Evolutionary conservation across 2,329 filamentous ascomycete genomes (phyloP).

Genomic region (Botrytis sinoallii): DNA sequence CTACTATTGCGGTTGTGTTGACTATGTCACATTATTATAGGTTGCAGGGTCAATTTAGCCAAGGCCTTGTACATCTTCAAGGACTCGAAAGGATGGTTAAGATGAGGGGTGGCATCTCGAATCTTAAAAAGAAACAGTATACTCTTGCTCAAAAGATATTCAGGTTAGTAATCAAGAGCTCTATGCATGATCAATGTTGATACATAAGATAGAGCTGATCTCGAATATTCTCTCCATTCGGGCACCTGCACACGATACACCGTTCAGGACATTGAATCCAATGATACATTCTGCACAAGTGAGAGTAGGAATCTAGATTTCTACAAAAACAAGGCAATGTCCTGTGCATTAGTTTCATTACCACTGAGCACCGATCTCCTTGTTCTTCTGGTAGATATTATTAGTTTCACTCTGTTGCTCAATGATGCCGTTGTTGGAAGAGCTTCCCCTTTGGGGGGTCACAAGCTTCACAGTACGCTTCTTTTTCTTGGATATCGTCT

Average conservation of each 20-base stretch:
- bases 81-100: slow-evolving; percentile 36
- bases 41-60: slow-evolving; percentile 26
- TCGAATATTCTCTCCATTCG: neutral
- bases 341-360: neutral
- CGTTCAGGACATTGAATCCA: neutral
- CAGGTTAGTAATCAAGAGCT: neutral
- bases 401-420: slow-evolving; percentile 8
- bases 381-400: neutral
- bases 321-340: too few relatives aligned
- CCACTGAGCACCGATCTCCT: neutral
- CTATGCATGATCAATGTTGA: neutral
- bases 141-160: neutral
- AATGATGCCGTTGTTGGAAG: slow-evolving; percentile 21
- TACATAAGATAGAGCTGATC: neutral
- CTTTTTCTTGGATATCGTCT: slow-evolving; percentile 34
- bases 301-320: neutral
- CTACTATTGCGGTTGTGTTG: slow-evolving; percentile 36
- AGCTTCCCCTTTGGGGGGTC: slow-evolving; percentile 26
- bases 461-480: slow-evolving; percentile 33
- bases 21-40: slow-evolving; percentile 34
- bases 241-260: neutral
- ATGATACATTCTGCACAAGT: neutral
- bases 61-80: slow-evolving; percentile 35
- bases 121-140: neutral
- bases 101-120: slow-evolving; percentile 30